Base-by-base conservation (phyloP, 495 filamentous ascomycete species). In the Lepraria neglecta region DNA sequence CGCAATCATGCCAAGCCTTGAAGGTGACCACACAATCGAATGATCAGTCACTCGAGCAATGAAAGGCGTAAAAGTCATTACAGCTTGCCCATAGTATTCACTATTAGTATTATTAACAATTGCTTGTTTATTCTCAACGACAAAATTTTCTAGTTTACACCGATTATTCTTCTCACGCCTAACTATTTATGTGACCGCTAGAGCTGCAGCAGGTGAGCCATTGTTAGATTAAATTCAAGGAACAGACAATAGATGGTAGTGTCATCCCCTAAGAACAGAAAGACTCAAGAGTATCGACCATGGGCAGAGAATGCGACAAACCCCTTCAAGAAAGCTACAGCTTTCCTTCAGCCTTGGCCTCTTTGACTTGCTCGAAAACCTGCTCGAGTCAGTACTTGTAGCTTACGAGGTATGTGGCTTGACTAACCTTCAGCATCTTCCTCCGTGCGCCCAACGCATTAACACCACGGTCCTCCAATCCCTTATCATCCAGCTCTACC, bases 321-420 rank as follows among this genome's bases (percentile, higher is more conserved):
- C 35, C 35, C 35, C 1, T 6, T 38, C 35, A 38, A 38, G 35
- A 38, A 38, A 38, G 35, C 58, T 44, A 65, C 24, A 88, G 77
- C 72, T 88, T 89, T 56, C 87, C 85, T 24, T 86, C 84, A 50
- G 82, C 78, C 66, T 82, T 86, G 64, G 85, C 87, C 67, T 88
- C 91, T 68, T 85, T 88, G 69, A 98, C 92, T 78, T 97, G 92
- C 69, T 95, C 92, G 74, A 97, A 97, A 31, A 96, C 85, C 85
- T 88, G 65, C 54, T 10, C 56, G 55, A 55, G 68, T 75, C 63
- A 72, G 65, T 56, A 48, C 35, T 56, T 35, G 15, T 19, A 43
- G 44, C 60, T 10, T 2, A 6, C 45, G 40, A 7, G 27, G 7
- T 30, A 65, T 33, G n/a, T 30, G 19, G 42, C 14, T 19, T 30